A percentile compares a stretch with the other conserved stretches of the same genome.
These are phyloP conservation scores for Boletus insuetus DNA, from an alignment of 768 basidiomycete species.

Conservation along the genomic window DNA sequence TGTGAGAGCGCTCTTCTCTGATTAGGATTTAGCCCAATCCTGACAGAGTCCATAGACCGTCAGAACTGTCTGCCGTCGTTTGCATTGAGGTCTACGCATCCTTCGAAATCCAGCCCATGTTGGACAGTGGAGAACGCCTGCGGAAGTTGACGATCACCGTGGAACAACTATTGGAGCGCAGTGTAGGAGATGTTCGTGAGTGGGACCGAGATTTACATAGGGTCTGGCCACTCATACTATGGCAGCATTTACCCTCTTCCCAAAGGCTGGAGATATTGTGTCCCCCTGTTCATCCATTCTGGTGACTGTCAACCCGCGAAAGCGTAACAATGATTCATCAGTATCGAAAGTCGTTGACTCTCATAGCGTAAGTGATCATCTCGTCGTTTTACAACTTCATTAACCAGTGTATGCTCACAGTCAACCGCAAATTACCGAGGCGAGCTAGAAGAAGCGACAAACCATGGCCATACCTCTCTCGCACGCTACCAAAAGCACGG, in stretches of 20 bases:
- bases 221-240: neutral
- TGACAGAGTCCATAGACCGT: neutral
- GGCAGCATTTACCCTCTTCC: neutral
- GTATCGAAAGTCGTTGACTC: no score
- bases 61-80: neutral
- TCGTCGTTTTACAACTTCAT: neutral
- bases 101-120: neutral
- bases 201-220: neutral
- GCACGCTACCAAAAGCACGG: no score
- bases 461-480: no score
- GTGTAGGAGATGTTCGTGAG: neutral
- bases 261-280: neutral
- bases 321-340: neutral
- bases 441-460: neutral
- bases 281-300: neutral
- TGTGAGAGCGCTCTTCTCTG: neutral
- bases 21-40: no score
- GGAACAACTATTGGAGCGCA: neutral
- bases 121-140: neutral
- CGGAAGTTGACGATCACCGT: neutral
- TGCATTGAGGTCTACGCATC: neutral
- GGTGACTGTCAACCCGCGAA: neutral
- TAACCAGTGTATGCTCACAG: neutral
- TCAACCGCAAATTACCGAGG: neutral
- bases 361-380: neutral